phyloP scores from a whole-genome alignment of 2,329 filamentous ascomycete species.

The Beauveria brongniartii region DNA sequence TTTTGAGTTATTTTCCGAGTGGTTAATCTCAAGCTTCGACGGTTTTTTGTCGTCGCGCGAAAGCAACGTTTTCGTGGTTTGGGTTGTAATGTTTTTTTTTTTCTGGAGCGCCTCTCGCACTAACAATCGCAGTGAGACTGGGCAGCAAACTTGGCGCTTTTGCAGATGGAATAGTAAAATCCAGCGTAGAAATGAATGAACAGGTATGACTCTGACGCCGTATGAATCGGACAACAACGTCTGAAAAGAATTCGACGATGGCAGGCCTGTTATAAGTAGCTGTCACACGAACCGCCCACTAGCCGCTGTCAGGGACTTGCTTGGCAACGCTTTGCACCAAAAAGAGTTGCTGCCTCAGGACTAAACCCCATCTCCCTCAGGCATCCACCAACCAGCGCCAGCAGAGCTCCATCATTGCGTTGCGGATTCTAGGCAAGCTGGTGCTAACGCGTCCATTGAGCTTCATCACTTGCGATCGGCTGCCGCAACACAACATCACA shows the following conservation, averaged over 20 bases:
- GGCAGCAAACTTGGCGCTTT: not conserved
- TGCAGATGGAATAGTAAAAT: not conserved
- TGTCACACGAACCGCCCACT: not conserved
- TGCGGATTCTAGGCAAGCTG: slow-evolving; percentile 38
- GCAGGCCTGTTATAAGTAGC: not conserved
- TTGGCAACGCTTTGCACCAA: not conserved
- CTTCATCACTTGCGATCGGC: slow-evolving; percentile 5
- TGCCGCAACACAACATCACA: slow-evolving; percentile 10
- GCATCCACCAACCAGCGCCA: slow-evolving; percentile 1
- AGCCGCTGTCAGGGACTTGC: not conserved
- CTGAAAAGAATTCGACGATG: not conserved
- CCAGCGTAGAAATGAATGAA: not conserved
- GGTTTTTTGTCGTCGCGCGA: not conserved
- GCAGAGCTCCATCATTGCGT: slow-evolving; percentile 11
- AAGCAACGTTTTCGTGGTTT: not conserved
- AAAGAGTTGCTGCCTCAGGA: slow-evolving; percentile 5
- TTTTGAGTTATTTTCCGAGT: not conserved
- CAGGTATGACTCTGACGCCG: too few species aligned
- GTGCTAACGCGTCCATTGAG: slow-evolving; percentile 33
- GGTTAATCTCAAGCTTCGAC: not conserved
- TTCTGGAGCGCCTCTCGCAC: not conserved
- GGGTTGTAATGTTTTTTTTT: slow-evolving; percentile 9
- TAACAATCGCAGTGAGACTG: not conserved
- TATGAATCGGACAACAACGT: not conserved
- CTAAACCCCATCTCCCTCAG: not conserved